phyloP scores from a whole-genome alignment of 2,329 filamentous ascomycete genomes.

The Colletotrichum viniferum region DNA sequence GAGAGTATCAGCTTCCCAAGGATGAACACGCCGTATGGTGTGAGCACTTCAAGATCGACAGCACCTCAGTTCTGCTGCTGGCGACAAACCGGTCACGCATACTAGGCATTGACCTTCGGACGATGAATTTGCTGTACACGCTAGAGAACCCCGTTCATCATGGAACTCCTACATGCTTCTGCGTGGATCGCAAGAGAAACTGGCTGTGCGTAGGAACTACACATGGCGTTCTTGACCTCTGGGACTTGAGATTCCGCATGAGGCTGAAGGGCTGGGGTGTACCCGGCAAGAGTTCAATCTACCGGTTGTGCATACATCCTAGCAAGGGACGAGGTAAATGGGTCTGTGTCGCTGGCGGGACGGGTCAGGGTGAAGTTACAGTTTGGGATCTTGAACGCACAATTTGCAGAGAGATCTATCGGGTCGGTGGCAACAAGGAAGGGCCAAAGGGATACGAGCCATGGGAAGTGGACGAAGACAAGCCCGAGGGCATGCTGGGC shows the following conservation, averaged over 20 bases:
- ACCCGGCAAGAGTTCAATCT: conserved; percentile 78
- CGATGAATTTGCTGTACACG: conserved; percentile 81
- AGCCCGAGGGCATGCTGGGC: conserved; percentile 82
- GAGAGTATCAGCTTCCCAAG: conserved; percentile 77
- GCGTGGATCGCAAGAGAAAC: conserved; percentile 81
- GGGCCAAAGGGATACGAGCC: conserved; percentile 74
- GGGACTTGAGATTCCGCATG: conserved; percentile 95
- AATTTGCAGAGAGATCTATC: conserved; percentile 87
- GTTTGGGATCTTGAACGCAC: conserved; percentile 96
- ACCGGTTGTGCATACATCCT: conserved; percentile 80
- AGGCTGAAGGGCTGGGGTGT: conserved; percentile 88
- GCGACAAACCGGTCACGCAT: conserved; percentile 87
- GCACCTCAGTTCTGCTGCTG: conserved; percentile 80
- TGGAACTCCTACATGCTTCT: conserved; percentile 90
- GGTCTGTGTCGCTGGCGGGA: conserved; percentile 89
- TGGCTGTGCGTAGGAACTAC: conserved; percentile 93
- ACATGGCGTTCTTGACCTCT: conserved; percentile 90
- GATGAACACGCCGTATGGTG: conserved; percentile 87
- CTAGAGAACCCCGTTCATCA: conserved; percentile 90
- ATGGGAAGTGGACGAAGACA: conserved; percentile 90
- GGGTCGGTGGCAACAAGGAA: conserved; percentile 67
- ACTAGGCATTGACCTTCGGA: conserved; percentile 83
- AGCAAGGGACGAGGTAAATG: conserved; percentile 79
- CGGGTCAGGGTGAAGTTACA: conserved; percentile 84
- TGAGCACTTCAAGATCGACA: conserved; percentile 87